These are phyloP conservation scores for Penicillium palitans DNA, from an alignment of 2,329 filamentous ascomycete species.

Conservation along the genomic window DNA sequence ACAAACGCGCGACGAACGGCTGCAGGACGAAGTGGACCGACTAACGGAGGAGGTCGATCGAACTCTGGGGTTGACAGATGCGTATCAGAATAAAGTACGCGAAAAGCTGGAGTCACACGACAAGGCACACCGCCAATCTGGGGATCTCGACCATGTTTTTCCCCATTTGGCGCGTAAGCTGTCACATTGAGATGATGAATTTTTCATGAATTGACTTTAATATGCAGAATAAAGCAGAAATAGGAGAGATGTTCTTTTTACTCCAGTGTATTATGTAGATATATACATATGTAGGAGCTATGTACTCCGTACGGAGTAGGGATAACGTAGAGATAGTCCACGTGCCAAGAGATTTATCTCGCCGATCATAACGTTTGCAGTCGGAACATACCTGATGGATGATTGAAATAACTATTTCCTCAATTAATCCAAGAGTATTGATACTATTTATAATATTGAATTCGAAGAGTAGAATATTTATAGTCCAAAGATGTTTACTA, in stretches of 20 bases:
- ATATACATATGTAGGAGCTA: no score
- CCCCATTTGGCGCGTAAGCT: constrained; percentile 34
- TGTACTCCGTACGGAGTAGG: no score
- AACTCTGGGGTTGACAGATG: constrained; percentile 52
- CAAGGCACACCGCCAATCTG: constrained; percentile 14
- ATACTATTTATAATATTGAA: no score
- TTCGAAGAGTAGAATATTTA: background rate
- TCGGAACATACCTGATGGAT: background rate
- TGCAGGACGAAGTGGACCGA: constrained; percentile 60
- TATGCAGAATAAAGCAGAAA: background rate
- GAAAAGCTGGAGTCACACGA: constrained; percentile 27
- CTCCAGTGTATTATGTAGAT: no score
- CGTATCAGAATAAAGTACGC: constrained; percentile 46
- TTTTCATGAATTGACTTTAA: constrained; percentile 4
- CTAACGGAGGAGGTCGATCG: constrained; percentile 60
- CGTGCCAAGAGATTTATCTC: constrained; percentile 4
- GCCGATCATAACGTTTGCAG: background rate
- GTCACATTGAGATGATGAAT: constrained; percentile 4
- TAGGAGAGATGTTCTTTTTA: background rate
- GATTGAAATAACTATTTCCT: background rate
- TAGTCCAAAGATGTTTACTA: background rate
- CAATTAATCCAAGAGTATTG: no score
- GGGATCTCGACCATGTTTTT: constrained; percentile 38
- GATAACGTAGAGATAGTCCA: background rate
- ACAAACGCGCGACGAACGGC: constrained; percentile 55